A percentile compares a stretch with the other conserved stretches of the same genome.
These are phyloP conservation scores for Magnaporthales sp. DNA, from an alignment of 2,329 filamentous ascomycete species.

Conservation along the genomic window DNA sequence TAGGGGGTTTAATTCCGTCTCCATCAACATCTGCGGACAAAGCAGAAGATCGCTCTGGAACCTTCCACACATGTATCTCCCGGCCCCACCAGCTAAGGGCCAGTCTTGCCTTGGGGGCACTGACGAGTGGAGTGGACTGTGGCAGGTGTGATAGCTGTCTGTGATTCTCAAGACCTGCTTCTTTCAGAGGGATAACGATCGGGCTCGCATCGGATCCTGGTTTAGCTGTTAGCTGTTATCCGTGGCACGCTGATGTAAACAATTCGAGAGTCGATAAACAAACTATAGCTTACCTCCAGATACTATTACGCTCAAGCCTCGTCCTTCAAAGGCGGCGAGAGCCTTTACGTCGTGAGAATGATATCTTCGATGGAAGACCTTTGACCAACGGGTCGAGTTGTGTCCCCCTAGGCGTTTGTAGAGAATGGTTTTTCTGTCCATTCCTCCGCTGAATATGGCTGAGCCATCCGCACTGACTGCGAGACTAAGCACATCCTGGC, in stretches of 20 bases:
- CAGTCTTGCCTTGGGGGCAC: constrained; percentile 64
- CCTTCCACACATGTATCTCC: constrained; percentile 74
- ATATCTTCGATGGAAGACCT: constrained; percentile 76
- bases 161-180: constrained; percentile 72
- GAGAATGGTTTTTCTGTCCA: constrained; percentile 79
- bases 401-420: constrained; percentile 61
- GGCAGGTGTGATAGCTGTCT: constrained; percentile 76
- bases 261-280: background rate
- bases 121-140: constrained; percentile 64
- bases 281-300: constrained; percentile 65
- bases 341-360: constrained; percentile 94
- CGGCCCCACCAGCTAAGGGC: constrained; percentile 89
- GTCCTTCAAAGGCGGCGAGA: constrained; percentile 82
- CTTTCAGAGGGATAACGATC: constrained; percentile 70
- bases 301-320: constrained; percentile 74
- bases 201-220: constrained; percentile 78
- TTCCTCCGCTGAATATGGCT: constrained; percentile 80
- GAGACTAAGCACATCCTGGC: constrained; percentile 86
- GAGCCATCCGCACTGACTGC: constrained; percentile 72
- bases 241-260: background rate
- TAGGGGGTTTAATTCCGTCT: constrained; percentile 41
- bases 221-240: constrained; percentile 19
- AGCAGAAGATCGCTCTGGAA: constrained; percentile 32
- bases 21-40: constrained; percentile 27
- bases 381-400: constrained; percentile 62